Evolutionary conservation across 2,329 filamentous ascomycete genomes (phyloP).

Genomic region (Colletotrichum musicola): DNA sequence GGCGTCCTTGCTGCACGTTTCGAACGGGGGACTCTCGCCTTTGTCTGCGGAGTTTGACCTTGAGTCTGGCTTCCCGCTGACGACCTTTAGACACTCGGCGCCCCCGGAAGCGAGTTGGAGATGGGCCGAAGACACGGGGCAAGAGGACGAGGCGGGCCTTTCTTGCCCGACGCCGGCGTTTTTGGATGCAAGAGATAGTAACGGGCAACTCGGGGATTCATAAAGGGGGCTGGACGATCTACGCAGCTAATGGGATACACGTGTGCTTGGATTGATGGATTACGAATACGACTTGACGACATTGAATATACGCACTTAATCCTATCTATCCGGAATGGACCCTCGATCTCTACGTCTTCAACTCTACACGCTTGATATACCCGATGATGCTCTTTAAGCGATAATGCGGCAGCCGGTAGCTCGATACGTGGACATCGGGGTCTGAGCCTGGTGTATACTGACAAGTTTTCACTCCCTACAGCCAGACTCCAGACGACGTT

Average conservation of each 20-base stretch:
- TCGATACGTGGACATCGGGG: too few relatives aligned
- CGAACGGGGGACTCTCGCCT: not conserved
- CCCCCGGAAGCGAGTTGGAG: slow-evolving; percentile 14
- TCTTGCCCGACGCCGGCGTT: not conserved
- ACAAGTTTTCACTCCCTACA: too few relatives aligned
- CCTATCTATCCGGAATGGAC: not conserved
- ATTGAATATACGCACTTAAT: not conserved
- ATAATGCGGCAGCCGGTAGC: too few relatives aligned
- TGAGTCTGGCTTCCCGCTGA: not conserved
- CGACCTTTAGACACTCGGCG: slow-evolving; percentile 1
- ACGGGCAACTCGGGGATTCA: slow-evolving; percentile 4
- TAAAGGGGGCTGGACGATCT: not conserved
- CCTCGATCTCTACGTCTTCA: too few relatives aligned
- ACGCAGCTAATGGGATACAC: not conserved
- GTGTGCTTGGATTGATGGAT: not conserved
- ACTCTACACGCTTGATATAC: too few relatives aligned
- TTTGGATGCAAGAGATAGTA: not conserved
- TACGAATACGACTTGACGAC: not conserved
- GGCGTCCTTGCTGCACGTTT: not conserved
- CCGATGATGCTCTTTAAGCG: too few relatives aligned
- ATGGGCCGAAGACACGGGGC: not conserved
- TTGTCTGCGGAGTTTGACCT: not conserved
- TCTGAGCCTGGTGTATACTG: too few relatives aligned
- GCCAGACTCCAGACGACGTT: too few relatives aligned
- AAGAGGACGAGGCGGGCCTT: not conserved